A percentile compares a stretch with the other conserved stretches of the same genome.
These are phyloP conservation scores for Houttuynia cordata DNA, from an alignment of 164 flowering plant genomes.

Conservation along the genomic window DNA sequence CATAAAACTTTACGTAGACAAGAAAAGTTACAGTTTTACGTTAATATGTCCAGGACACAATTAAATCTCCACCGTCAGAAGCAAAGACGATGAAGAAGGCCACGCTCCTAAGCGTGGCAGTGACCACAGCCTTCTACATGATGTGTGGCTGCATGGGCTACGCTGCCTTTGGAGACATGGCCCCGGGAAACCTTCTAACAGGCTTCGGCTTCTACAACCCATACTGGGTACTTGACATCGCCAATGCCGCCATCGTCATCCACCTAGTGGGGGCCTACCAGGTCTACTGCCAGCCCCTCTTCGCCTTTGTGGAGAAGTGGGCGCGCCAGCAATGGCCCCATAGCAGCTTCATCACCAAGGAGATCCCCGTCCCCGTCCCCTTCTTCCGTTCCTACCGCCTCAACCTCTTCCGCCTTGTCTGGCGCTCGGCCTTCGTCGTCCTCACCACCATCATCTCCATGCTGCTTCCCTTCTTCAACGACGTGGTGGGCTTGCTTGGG, in stretches of 20 bases:
- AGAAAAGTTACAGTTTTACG: background rate
- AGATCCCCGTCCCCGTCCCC: conserved; percentile 25
- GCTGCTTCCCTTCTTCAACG: conserved; percentile 61
- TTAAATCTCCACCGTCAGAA: conserved; percentile 49
- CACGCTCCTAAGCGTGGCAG: conserved; percentile 21
- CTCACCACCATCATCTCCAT: conserved; percentile 43
- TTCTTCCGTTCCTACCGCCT: conserved; percentile 19
- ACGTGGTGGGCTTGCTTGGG: conserved; percentile 46
- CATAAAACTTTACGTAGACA: background rate
- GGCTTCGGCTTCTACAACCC: conserved; percentile 71
- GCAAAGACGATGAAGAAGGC: conserved; percentile 54
- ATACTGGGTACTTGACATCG: conserved; percentile 55
- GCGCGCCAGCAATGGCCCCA: conserved; percentile 29
- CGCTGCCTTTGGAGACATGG: conserved; percentile 49
- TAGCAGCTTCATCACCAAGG: conserved; percentile 31
- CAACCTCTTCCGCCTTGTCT: conserved; percentile 39
- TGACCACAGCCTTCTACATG: conserved; percentile 51
- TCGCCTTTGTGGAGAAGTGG: conserved; percentile 49
- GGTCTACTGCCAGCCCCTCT: conserved; percentile 50
- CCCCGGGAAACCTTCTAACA: conserved; percentile 49
- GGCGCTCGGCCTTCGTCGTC: conserved; percentile 39
- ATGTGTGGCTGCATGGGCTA: conserved; percentile 62
- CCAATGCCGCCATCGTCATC: conserved; percentile 50
- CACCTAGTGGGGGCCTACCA: conserved; percentile 68
- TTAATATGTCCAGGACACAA: conserved; percentile 29